These are phyloP conservation scores for Alliaria petiolata DNA, from an alignment of 345 rosid species.

Conservation along the genomic window DNA sequence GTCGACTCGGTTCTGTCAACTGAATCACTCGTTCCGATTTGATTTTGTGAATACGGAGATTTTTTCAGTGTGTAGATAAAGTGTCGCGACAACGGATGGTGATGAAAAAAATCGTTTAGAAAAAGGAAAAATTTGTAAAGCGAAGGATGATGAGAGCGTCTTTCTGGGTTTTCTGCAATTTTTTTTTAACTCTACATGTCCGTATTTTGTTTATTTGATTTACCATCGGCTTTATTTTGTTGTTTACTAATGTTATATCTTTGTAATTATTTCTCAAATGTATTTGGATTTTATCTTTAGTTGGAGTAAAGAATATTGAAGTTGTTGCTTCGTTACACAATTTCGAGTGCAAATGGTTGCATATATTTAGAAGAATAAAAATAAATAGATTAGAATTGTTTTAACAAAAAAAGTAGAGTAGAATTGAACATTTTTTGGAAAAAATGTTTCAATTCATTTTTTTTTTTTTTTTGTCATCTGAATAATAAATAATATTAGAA, in stretches of 20 bases:
- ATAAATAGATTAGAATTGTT: no score
- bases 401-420: no score
- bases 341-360: no score
- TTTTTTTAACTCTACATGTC: neutral
- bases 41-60: constrained; percentile 22
- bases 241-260: constrained; percentile 4
- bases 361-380: no score
- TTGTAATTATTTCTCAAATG: constrained; percentile 6
- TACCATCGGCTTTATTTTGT: neutral
- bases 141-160: neutral
- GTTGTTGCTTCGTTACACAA: no score
- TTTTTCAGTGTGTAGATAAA: constrained; percentile 11
- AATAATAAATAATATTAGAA: no score
- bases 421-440: no score
- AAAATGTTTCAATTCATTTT: no score
- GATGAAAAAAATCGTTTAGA: neutral
- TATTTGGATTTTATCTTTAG: neutral
- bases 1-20: constrained; percentile 1
- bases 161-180: neutral
- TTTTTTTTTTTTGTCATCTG: no score
- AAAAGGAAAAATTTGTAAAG: neutral
- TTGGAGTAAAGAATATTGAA: no score
- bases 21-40: no score
- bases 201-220: neutral
- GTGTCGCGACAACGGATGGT: neutral